Conservation (phyloP, 2,329 filamentous ascomycete genomes). For the Colletotrichum somersetense region DNA sequence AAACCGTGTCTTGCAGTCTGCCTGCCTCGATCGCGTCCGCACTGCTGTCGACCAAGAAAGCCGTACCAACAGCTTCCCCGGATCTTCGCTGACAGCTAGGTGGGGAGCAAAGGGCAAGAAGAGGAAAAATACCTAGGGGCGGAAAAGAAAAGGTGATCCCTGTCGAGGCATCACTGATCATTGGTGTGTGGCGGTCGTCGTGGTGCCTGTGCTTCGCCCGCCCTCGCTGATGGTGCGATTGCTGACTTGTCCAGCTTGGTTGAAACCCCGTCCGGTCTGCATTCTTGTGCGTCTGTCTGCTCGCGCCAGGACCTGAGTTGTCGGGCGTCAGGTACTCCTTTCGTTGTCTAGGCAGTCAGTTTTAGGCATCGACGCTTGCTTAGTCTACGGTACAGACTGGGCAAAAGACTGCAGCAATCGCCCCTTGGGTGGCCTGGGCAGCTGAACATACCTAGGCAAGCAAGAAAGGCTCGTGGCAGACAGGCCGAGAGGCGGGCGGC, state of each 20-base stretch:
- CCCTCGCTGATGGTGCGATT: not conserved
- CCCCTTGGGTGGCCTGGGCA: conserved; percentile 31
- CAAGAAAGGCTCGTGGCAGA: not conserved
- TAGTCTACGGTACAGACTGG: conserved; percentile 5
- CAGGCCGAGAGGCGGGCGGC: conserved; percentile 1
- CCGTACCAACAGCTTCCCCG: conserved; percentile 36
- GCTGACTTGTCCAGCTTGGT: conserved; percentile 1
- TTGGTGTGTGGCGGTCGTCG: conserved; percentile 1
- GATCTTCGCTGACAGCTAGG: conserved; percentile 30
- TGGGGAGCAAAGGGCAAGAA: conserved; percentile 21
- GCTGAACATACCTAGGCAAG: not conserved
- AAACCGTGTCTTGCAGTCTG: not conserved
- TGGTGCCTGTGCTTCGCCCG: conserved; percentile 7
- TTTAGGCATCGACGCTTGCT: not conserved
- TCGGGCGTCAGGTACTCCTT: not conserved
- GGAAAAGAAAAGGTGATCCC: conserved; percentile 30
- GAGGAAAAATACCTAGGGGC: conserved; percentile 15
- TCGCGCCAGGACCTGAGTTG: not conserved
- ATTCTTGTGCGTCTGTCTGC: not conserved
- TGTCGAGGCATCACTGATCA: conserved; percentile 28
- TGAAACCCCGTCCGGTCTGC: not conserved
- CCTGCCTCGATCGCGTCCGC: not conserved
- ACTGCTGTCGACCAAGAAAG: conserved; percentile 6
- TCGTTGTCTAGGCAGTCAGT: not conserved
- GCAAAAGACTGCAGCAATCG: conserved; percentile 28